Conservation (phyloP, 768 basidiomycete genomes). For the Tylopilus intermedius region DNA sequence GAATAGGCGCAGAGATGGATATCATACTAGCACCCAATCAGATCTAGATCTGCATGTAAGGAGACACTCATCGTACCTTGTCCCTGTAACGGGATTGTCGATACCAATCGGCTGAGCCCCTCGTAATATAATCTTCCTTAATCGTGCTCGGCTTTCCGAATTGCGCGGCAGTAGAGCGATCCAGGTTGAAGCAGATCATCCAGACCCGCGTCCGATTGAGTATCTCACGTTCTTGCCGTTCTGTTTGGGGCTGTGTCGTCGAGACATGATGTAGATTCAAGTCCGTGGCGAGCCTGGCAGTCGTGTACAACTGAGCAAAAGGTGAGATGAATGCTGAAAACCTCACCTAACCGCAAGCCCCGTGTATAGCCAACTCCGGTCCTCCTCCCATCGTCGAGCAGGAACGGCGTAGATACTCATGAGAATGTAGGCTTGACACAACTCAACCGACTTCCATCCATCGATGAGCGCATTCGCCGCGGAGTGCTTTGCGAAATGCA, state of each 20-base stretch:
- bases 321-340: neutral
- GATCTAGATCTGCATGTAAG: neutral
- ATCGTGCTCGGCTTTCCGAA: conserved; percentile 88
- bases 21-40: conserved; percentile 48
- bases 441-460: conserved; percentile 81
- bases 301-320: neutral
- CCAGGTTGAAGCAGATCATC: conserved; percentile 88
- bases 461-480: conserved; percentile 78
- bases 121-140: conserved; percentile 76
- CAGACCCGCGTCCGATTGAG: conserved; percentile 83
- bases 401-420: conserved; percentile 80
- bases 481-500: conserved; percentile 83
- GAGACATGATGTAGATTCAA: conserved; percentile 75
- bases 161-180: conserved; percentile 82
- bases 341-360: conserved; percentile 75
- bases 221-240: conserved; percentile 76
- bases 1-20: conserved; percentile 74
- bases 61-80: conserved; percentile 34
- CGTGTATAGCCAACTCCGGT: conserved; percentile 84
- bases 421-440: conserved; percentile 87
- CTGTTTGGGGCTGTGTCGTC: conserved; percentile 56
- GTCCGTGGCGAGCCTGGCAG: conserved; percentile 74
- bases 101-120: conserved; percentile 73
- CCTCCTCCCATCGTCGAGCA: conserved; percentile 83
- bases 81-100: conserved; percentile 60